phyloP scores from a whole-genome alignment of 2,329 filamentous ascomycete genomes.

The Paraconiothyrium sp. region DNA sequence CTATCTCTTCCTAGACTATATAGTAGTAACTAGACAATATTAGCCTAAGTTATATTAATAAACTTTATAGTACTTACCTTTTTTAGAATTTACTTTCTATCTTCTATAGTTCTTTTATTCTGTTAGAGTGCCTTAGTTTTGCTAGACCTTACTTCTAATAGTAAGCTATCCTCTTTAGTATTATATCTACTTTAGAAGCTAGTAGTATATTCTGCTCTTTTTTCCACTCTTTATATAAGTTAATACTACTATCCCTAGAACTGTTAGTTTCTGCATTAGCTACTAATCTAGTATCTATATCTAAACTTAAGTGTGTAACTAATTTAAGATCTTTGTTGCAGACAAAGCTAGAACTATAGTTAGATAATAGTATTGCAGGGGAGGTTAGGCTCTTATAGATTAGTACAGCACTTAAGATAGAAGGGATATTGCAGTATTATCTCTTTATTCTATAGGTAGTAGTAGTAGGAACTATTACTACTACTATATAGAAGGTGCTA shows the following conservation, averaged over 20 bases:
- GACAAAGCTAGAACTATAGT: constrained; percentile 7
- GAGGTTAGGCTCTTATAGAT: not conserved
- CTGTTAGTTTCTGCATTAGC: constrained; percentile 1
- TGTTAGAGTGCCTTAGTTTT: constrained; percentile 15
- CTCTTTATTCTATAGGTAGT: not conserved
- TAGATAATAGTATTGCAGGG: constrained; percentile 1
- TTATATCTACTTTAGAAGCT: constrained; percentile 14
- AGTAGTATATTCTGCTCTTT: constrained; percentile 14
- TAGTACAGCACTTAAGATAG: not conserved
- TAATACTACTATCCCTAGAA: not conserved
- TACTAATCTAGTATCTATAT: constrained; percentile 5
- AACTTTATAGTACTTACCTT: constrained; percentile 13
- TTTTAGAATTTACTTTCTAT: constrained; percentile 19
- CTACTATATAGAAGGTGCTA: not conserved
- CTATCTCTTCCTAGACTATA: constrained; percentile 21
- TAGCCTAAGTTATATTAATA: not conserved
- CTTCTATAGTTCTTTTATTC: constrained; percentile 17
- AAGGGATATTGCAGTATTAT: not conserved
- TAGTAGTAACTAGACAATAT: constrained; percentile 20
- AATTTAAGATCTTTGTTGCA: constrained; percentile 7
- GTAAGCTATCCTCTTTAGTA: constrained; percentile 20
- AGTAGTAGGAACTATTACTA: not conserved
- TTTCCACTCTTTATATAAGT: constrained; percentile 1
- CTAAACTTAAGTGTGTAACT: constrained; percentile 5
- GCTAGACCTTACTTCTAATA: constrained; percentile 12